Evolutionary conservation across 495 filamentous ascomycete genomes (phyloP), one percentile per base, ranked within the genome.

Genomic region (Trichocladium uniseriatum): DNA sequence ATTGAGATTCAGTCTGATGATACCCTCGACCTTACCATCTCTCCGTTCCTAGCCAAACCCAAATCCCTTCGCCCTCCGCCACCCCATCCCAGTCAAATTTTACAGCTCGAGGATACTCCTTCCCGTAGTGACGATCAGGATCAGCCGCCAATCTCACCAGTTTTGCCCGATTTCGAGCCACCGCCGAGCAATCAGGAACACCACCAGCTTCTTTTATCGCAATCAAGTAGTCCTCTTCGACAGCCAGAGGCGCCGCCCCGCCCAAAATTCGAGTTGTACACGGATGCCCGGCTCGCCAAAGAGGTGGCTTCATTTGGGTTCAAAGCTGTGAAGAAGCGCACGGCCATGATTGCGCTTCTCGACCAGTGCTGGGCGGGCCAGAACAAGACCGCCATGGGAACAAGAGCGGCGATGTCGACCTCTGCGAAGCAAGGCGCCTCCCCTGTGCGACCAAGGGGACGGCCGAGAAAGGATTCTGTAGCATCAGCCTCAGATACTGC

Each of bases 341-440:
- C 77, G 45, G 76, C 78, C 10, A 88, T 87, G 84, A 82, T 92
- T 28, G 68, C 78, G 11, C 59, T 88, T 11, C 67, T 92, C 5
- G 68, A 86, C 44, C 78, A 79, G 57, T 92, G 87, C 59, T 94
- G 87, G 86, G 63, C 76, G 32, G 72, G 69, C 27, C 70, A 72
- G 52, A 59, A 48, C 46, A 52, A 42, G 29, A 44, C 45, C 11
- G 18, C 48, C 11, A 2, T 32, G 13, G 11, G 52, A 48, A 46
- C 43, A 27, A 32, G 0, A 16, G 13, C 43, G 10, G 8, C 55
- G 6, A 54, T 64, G n/a, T 61, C 59, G 11, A 65, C 59, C 2
- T 53, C 54, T 2, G 9, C 43, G 21, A 54, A 50, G 13, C 41
- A 48, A n/a, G 28, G 52, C 6, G 38, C 38, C 10, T 56, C 64